Base-by-base conservation (phyloP, 2,329 filamentous ascomycete genomes). In the Microdochium bolleyi region DNA sequence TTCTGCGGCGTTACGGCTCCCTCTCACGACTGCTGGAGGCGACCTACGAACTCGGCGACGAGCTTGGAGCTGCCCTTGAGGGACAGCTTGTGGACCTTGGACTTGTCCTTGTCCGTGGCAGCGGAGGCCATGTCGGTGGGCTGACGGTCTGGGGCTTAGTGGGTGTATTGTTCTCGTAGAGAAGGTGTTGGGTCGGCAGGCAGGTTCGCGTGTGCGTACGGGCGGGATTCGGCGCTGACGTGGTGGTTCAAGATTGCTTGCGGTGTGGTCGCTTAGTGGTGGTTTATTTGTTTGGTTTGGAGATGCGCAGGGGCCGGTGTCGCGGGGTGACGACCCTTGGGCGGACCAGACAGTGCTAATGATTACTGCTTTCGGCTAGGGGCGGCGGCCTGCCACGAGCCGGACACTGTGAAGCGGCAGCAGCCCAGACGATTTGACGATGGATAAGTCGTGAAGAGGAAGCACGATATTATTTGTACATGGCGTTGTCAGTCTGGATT, bases 31-130 rank as follows among this genome's bases (percentile, higher is more conserved):
- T 13, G 16, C 13, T 16, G n/a, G 11, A 19, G 16, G 22, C 38
- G 41, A 79, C 88, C 69, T 75, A 95, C 91, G 70, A 99, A 99
- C 75, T 99, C 94, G 48, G 92, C 88, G 54, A 97, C 91, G 37
- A 95, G 82, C 72, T 92, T 95, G 38, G 90, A 83, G 61, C 74
- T 82, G 72, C 88, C 89, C 71, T 91, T 92, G 57, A 96, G 78
- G 37, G 92, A 89, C 57, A 99, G 82, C 78, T 96, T 97, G 76
- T 99, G 94, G 56, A 91, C 84, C 73, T 96, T 96, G 61, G 89
- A 89, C 64, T 91, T 91, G 64, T 85, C 81, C 69, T 83, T 84
- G 50, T 77, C 73, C 51, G 57, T 46, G 38, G 58, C 51, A 10
- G 57, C 49, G 10, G 64, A n/a, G n/a, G n/a, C n/a, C n/a, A n/a